Evolutionary conservation across 148 eudicot species (phyloP).

Genomic region (Chenopodium formosanum): DNA sequence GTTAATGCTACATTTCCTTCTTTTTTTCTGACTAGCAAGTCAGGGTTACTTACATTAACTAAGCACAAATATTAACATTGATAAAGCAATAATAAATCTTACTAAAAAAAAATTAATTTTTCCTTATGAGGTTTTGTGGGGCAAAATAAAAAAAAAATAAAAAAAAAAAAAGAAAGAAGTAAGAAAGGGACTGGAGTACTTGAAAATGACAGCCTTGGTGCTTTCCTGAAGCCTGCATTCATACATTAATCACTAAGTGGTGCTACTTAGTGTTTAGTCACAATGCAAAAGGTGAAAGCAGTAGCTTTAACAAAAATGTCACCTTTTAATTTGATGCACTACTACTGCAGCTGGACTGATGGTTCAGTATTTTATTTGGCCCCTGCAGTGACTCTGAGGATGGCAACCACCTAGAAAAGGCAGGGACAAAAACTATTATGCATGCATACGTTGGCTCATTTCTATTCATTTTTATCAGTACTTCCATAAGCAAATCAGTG

Average conservation of each 20-base stretch:
- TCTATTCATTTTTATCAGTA: not conserved
- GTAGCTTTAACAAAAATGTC: constrained; percentile 21
- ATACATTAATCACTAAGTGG: constrained; percentile 17
- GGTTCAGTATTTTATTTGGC: not conserved
- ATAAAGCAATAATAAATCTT: constrained; percentile 14
- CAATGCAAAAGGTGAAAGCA: constrained; percentile 25
- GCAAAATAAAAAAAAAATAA: not conserved
- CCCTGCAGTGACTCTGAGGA: constrained; percentile 8
- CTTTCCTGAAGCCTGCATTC: constrained; percentile 27
- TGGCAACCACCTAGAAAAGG: constrained; percentile 14
- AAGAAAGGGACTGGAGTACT: constrained; percentile 27
- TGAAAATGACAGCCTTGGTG: constrained; percentile 16
- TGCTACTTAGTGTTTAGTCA: constrained; percentile 12
- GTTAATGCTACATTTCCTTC: not conserved
- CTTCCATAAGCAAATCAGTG: not conserved
- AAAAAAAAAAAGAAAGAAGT: not conserved
- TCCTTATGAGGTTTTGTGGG: not conserved
- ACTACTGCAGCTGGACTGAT: constrained; percentile 9
- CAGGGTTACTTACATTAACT: not conserved
- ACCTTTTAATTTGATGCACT: constrained; percentile 23
- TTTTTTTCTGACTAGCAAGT: constrained; percentile 2
- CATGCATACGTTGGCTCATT: not conserved
- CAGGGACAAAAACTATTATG: not conserved
- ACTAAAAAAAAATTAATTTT: constrained; percentile 7
- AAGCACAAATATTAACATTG: not conserved